Evolutionary conservation across 129 eudicot genomes (phyloP), one percentile per base, ranked within the genome.

Genomic region (Arctium minus): DNA sequence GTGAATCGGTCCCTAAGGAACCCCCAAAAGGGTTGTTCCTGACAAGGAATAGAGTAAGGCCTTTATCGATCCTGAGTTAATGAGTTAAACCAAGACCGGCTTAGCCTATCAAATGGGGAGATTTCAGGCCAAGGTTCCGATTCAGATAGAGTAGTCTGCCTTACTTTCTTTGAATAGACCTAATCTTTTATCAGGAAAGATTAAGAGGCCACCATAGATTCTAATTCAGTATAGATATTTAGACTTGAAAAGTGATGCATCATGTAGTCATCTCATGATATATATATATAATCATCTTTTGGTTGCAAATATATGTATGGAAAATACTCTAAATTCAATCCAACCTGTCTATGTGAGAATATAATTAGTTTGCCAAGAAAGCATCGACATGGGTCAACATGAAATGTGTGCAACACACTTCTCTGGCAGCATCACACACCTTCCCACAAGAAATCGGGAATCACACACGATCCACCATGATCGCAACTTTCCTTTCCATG

Each of bases 331-430:
- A 40, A 36, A 44, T 74, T 42, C 36, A 7, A 81, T 81, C 30
- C 29, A 60, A 74, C 60, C 2, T 29, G 9, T 3, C 29, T 78
- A 46, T 65, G 9, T 67, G 86, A 78, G 89, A 64, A 78, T 73
- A 48, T 8, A 36, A 35, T 35, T 3, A 73, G 46, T 82, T 69
- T 74, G 81, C 84, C 81, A 86, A 82, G 83, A 73, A 78, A 74
- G 86, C 81, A 73, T 86, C 87, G 37, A 86, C 79, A 78, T 74
- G 80, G 85, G 74, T 74, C 36, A 29, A 68, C 67, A 74, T 27
- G 81, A 65, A 84, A 79, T 77, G 79, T 42, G 84, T 27, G 42
- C 38, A 22, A 35, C 89, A 86, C 86, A 82, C 89, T 86, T 86
- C 76, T 77, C 39, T 33, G 44, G 84, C 69, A 67, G 50, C 22